Evolutionary conservation across 1,284 basidiomycete species (phyloP).

Genomic region (Austroboletus olivaceoglutinosus): DNA sequence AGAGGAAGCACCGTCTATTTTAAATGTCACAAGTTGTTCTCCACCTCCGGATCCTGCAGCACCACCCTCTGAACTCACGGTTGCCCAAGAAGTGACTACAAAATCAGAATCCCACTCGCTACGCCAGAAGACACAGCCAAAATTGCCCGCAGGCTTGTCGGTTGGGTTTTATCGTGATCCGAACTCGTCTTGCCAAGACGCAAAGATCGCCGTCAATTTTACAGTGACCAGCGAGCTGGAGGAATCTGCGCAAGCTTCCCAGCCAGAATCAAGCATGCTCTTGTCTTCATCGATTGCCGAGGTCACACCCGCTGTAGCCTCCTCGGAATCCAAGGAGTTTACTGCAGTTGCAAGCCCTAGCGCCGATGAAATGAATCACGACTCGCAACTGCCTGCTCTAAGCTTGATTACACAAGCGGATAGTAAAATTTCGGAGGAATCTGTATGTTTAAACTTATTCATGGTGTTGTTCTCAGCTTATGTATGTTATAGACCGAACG

Average conservation of each 20-base stretch:
- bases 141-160: conserved; percentile 56
- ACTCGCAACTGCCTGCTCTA: conserved; percentile 23
- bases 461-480: conserved; percentile 9
- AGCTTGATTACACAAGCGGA: conserved; percentile 38
- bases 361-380: conserved; percentile 25
- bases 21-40: conserved; percentile 31
- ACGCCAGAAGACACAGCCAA: conserved; percentile 33
- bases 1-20: conserved; percentile 17
- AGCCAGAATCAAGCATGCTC: conserved; percentile 22
- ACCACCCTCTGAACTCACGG: conserved; percentile 6
- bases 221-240: conserved; percentile 76
- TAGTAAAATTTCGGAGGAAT: conserved; percentile 48
- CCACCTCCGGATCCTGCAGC: conserved; percentile 21
- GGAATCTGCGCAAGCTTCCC: conserved; percentile 22
- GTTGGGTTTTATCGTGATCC: conserved; percentile 71
- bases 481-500: conserved; percentile 40
- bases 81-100: conserved; percentile 9
- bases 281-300: conserved; percentile 25
- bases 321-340: conserved; percentile 7
- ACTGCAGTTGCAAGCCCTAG: conserved; percentile 8
- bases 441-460: conserved; percentile 35
- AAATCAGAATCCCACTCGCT: conserved; percentile 21
- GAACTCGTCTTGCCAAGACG: conserved; percentile 44
- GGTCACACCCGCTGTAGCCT: conserved; percentile 6
- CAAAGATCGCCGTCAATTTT: conserved; percentile 57